A percentile compares a stretch with the other conserved stretches of the same genome.
Evolutionary conservation across 192 early-diverging fungal species (phyloP).

Genomic region (Podila horticola): DNA sequence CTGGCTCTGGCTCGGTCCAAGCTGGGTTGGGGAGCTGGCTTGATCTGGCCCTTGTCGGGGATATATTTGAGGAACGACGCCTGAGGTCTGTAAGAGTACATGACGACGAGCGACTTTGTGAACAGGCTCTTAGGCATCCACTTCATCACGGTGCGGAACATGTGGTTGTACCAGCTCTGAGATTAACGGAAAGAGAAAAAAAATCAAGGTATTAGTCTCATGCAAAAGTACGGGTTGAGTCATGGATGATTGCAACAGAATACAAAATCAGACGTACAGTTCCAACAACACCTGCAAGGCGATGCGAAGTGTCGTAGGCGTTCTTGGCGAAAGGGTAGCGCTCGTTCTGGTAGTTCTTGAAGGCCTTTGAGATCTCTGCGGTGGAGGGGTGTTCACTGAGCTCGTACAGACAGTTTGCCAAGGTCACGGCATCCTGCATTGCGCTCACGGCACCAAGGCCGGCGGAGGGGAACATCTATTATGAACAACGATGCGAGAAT

Average conservation of each 20-base stretch:
- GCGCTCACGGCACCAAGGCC: not conserved
- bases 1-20: constrained; percentile 16
- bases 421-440: constrained; percentile 1
- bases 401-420: constrained; percentile 9
- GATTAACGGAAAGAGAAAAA: not conserved
- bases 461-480: no score
- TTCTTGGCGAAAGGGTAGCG: constrained; percentile 13
- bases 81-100: constrained; percentile 27
- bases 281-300: constrained; percentile 11
- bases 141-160: constrained; percentile 11
- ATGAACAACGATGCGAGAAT: no score
- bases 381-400: not conserved
- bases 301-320: constrained; percentile 20
- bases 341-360: constrained; percentile 1
- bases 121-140: constrained; percentile 18
- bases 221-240: not conserved
- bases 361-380: not conserved
- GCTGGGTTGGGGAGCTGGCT: constrained; percentile 18
- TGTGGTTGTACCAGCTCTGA: constrained; percentile 11
- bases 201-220: not conserved
- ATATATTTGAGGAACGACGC: constrained; percentile 15
- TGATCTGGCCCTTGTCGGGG: constrained; percentile 4
- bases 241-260: not conserved
- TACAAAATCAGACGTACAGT: not conserved
- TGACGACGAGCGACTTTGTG: constrained; percentile 7